phyloP scores from a whole-genome alignment of 192 early-diverging fungal species.

The Glomus cerebriforme region DNA sequence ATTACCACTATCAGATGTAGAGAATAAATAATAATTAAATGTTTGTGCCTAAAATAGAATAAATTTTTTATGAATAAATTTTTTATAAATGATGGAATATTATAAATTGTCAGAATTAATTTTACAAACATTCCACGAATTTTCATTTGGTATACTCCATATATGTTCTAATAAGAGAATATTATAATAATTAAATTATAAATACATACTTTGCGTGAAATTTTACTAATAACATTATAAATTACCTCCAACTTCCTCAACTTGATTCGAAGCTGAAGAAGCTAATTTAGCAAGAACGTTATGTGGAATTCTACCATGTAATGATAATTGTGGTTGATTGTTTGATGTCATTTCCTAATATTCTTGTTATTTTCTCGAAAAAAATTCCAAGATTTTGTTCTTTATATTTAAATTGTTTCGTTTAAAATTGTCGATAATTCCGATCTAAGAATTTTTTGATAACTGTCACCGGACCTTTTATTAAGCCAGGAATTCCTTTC shows the following conservation, averaged over 20 bases:
- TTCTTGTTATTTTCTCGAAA: too few species aligned
- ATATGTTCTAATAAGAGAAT: neutral
- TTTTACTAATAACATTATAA: neutral
- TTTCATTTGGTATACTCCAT: neutral
- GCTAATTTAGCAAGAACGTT: neutral
- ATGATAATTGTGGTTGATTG: neutral
- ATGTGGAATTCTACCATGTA: neutral
- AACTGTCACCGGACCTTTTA: too few species aligned
- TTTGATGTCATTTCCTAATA: neutral
- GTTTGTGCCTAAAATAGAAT: neutral
- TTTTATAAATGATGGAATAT: too few species aligned
- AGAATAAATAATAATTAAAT: neutral
- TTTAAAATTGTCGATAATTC: too few species aligned
- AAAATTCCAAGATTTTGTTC: too few species aligned
- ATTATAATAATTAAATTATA: neutral
- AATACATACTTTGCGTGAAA: neutral
- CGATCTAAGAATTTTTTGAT: too few species aligned
- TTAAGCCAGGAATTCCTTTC: too few species aligned
- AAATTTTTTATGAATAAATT: too few species aligned
- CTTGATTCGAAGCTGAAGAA: neutral
- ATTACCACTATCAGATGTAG: constrained; percentile 15
- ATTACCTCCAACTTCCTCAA: neutral
- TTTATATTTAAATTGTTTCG: too few species aligned
- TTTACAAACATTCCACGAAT: neutral
- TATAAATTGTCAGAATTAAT: too few species aligned